Evolutionary conservation across 345 rosid genomes (phyloP).

Genomic region (Erucastrum elatum): DNA sequence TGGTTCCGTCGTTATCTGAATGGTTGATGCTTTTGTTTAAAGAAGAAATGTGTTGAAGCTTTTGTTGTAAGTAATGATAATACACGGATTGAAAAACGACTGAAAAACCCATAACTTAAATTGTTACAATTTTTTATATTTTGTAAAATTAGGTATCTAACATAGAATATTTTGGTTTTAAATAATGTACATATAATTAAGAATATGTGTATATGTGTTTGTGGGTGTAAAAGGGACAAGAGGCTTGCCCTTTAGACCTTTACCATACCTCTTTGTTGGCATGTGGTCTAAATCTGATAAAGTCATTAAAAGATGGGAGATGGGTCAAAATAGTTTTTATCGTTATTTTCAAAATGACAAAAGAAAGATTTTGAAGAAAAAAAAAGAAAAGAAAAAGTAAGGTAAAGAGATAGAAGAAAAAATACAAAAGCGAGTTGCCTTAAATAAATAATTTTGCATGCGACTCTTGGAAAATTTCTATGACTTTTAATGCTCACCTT

Average conservation of each 20-base stretch:
- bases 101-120: background rate
- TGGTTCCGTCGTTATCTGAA: slow-evolving; percentile 18
- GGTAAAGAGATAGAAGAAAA: slow-evolving; percentile 19
- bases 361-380: slow-evolving; percentile 22
- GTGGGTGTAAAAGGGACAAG: slow-evolving; percentile 22
- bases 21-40: slow-evolving; percentile 32
- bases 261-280: slow-evolving; percentile 39
- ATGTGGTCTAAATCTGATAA: slow-evolving; percentile 42
- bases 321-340: slow-evolving; percentile 49
- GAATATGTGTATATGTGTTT: background rate
- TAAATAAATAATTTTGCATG: slow-evolving; percentile 33
- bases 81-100: slow-evolving; percentile 19
- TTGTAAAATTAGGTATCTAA: background rate
- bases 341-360: slow-evolving; percentile 27
- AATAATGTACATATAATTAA: background rate
- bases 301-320: slow-evolving; percentile 41
- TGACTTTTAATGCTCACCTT: slow-evolving; percentile 30
- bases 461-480: slow-evolving; percentile 29
- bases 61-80: slow-evolving; percentile 34
- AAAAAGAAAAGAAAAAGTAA: background rate
- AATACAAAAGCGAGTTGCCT: slow-evolving; percentile 34
- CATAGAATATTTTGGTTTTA: background rate
- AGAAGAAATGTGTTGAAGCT: slow-evolving; percentile 25
- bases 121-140: background rate
- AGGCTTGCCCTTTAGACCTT: slow-evolving; percentile 23